Evolutionary conservation across 345 rosid species (phyloP), one percentile per base, ranked within the genome.

Genomic region (Adansonia digitata): DNA sequence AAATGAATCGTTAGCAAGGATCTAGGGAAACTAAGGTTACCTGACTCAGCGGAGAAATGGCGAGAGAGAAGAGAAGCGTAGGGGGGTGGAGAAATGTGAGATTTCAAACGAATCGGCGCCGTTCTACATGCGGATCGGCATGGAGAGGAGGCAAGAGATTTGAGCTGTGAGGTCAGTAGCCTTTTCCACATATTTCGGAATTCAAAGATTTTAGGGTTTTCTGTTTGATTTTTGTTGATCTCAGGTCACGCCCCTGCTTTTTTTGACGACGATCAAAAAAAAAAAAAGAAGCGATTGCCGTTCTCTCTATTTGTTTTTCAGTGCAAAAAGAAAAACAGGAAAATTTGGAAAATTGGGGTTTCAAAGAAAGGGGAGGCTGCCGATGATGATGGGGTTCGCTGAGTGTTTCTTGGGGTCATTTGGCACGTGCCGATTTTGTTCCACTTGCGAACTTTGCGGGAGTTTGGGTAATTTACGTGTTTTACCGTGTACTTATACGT

Each of bases 111-210:
- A 81, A 74, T 78, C 73, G 81, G 84, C 75, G 66, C 51, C 65
- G 69, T 27, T 7, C 17, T 15, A 56, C 72, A 51, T 18, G 76
- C 63, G 43, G 86, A 86, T 81, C 83, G 87, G 81, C 79, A 78
- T 53, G 81, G 46, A n/a, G 74, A 24, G 26, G 78, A 43, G 62
- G 89, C 89, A 71, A 90, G 91, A 89, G 92, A 80, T 88, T 84
- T 92, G 81, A 94, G 86, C 42, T 87, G 87, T 48, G 96, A 89
- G 79, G 82, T 75, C 53, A 80, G 79, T 80, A 85, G 71, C 82
- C 94, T 85, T 83, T 93, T 89, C 98, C 97, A 94, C 98, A 94
- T 94, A 80, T 62, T 87, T 53, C 8, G 24, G 73, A 49, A 48
- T 5, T 67, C 24, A 27, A 45, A 55, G 70, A 49, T 15, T 55